Base-by-base conservation (phyloP, 176 grass and related monocot genomes). In the Ensete ventricosum region DNA sequence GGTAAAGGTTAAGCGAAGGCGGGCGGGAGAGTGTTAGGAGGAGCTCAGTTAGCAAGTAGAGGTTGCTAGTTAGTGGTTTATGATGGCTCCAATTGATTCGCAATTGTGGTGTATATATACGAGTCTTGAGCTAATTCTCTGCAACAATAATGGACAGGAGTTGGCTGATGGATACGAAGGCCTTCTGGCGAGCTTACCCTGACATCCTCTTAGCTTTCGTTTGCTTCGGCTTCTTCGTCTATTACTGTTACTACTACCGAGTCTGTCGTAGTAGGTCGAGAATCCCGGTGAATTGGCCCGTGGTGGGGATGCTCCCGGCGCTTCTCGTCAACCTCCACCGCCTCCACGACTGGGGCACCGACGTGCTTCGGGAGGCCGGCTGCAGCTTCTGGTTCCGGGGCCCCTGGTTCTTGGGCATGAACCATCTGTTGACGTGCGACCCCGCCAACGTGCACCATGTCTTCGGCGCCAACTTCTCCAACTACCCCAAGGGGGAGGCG, bases 401-500 rank as follows among this genome's bases (percentile, higher is more conserved):
- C 11, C 71, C 71, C 52, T 73, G 71, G 71, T 17, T 73, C 71
- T 2, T 73, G 22, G 71, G 8, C 23, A 14, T 55, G 53, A 27
- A 73, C 71, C 25, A 73, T 11, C 12, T 73, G 6, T 8, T 27
- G 34, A 73, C 71, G 8, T 55, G 20, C 71, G 71, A 73, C 20
- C 71, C 71, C 12, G 52, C 52, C 2, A 55, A 73, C 71, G 19
- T 73, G 22, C 71, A 73, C 0, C 53, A 26, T 20, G 14, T 73
- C 71, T 73, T 73, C 71, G 29, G 16, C 20, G 1, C 1, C 53
- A 73, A 73, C 49, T 73, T 73, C 71, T 17, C 21, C 17, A 73
- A 73, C 12, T 73, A 55, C 24, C 52, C 71, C 52, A 73, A 73
- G 71, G 71, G 71, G 21, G 71, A 73, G 1, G 71, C 54, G 22